A percentile compares a stretch with the other conserved stretches of the same genome.
These are phyloP conservation scores for Pyricularia pennisetigena DNA, from an alignment of 2,329 filamentous ascomycete genomes.

Conservation along the genomic window DNA sequence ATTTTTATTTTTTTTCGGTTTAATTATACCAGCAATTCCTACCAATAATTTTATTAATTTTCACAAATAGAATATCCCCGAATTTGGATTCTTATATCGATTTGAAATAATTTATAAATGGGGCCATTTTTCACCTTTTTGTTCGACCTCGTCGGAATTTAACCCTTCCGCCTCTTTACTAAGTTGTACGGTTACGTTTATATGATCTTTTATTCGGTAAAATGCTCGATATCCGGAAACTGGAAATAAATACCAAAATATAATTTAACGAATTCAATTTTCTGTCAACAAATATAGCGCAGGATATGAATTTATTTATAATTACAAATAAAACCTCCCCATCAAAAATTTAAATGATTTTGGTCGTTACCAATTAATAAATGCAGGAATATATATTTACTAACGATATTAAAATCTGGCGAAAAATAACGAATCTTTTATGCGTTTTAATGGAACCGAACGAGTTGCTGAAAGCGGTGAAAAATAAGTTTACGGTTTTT, in stretches of 20 bases:
- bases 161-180: constrained; percentile 45
- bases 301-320: constrained; percentile 58
- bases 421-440: constrained; percentile 38
- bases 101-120: constrained; percentile 55
- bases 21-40: too few species aligned
- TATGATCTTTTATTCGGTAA: constrained; percentile 70
- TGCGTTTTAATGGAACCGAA: constrained; percentile 30
- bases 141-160: constrained; percentile 60
- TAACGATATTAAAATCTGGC: constrained; percentile 58
- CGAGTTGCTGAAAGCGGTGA: constrained; percentile 48
- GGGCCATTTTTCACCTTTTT: constrained; percentile 86
- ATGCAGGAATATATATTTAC: constrained; percentile 71
- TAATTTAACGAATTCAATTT: constrained; percentile 57
- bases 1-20: too few species aligned
- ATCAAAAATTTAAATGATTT: constrained; percentile 46
- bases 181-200: constrained; percentile 67
- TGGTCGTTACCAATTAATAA: constrained; percentile 59
- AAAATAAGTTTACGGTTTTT: constrained; percentile 69
- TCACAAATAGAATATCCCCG: constrained; percentile 36
- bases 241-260: constrained; percentile 58
- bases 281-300: constrained; percentile 45
- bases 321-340: constrained; percentile 59
- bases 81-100: constrained; percentile 53
- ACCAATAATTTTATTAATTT: too few species aligned
- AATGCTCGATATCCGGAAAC: constrained; percentile 74